phyloP scores from a whole-genome alignment of 2,329 filamentous ascomycete genomes.

The Hymenoscyphus repandus region DNA sequence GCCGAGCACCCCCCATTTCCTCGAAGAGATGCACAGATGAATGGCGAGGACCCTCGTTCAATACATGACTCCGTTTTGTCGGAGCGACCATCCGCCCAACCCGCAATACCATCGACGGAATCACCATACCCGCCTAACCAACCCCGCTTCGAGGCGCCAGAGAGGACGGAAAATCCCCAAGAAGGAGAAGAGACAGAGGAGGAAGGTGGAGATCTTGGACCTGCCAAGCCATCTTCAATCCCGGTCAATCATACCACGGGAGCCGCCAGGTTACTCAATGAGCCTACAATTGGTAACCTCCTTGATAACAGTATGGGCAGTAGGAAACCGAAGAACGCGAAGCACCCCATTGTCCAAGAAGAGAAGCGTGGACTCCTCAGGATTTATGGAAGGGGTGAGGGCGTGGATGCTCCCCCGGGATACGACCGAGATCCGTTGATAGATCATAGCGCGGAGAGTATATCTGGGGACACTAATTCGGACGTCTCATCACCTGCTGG shows the following conservation, averaged over 20 bases:
- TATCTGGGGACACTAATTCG: constrained; percentile 40
- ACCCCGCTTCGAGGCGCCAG: constrained; percentile 1
- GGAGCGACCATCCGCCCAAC: constrained; percentile 8
- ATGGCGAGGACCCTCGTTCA: too few species aligned
- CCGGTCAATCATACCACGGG: constrained; percentile 84
- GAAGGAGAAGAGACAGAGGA: constrained; percentile 45
- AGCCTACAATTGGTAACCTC: constrained; percentile 62
- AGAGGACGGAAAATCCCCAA: constrained; percentile 20
- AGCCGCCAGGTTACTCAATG: constrained; percentile 74
- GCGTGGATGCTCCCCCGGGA: constrained; percentile 51
- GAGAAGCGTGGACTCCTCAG: constrained; percentile 68
- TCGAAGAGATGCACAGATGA: neutral
- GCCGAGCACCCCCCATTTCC: neutral
- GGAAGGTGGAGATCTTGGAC: constrained; percentile 37
- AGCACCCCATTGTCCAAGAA: constrained; percentile 74
- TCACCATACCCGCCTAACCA: constrained; percentile 20
- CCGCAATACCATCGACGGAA: constrained; percentile 10
- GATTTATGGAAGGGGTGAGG: constrained; percentile 75
- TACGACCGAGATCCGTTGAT: constrained; percentile 29
- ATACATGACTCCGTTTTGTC: too few species aligned
- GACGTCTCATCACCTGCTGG: constrained; percentile 50
- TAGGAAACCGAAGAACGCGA: constrained; percentile 50
- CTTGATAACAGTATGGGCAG: constrained; percentile 40
- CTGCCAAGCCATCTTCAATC: constrained; percentile 61
- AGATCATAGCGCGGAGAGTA: constrained; percentile 38